A percentile compares a stretch with the other conserved stretches of the same genome.
Conservation (phyloP, 2,329 filamentous ascomycete genomes). For the Byssoonygena ceratinophila region DNA sequence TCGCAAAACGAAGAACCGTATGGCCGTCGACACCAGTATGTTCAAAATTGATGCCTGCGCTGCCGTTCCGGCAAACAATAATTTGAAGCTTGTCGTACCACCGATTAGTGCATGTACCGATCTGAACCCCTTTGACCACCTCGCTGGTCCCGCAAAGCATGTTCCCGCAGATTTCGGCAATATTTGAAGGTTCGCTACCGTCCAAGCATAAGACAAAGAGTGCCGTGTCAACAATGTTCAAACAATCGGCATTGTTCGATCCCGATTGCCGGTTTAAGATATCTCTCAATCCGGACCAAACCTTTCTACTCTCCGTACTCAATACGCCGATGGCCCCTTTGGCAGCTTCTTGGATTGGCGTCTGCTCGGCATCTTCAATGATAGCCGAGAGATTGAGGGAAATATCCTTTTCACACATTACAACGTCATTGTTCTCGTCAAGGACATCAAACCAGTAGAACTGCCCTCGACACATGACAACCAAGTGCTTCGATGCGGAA, state of each 20-base stretch:
- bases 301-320: slow-evolving; percentile 91
- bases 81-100: slow-evolving; percentile 99
- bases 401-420: slow-evolving; percentile 94
- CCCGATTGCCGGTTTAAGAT: slow-evolving; percentile 73
- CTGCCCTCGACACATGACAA: slow-evolving; percentile 87
- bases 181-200: slow-evolving; percentile 72
- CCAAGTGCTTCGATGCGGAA: slow-evolving; percentile 80
- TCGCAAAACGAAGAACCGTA: slow-evolving; percentile 90
- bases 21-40: slow-evolving; percentile 97
- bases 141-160: slow-evolving; percentile 96
- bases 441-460: slow-evolving; percentile 99
- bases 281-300: slow-evolving; percentile 86
- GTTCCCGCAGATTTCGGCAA: slow-evolving; percentile 83
- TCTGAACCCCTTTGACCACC: slow-evolving; percentile 84
- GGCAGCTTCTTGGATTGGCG: slow-evolving; percentile 86
- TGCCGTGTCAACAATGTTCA: slow-evolving; percentile 91
- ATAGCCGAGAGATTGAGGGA: slow-evolving; percentile 85
- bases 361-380: slow-evolving; percentile 78
- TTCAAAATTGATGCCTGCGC: slow-evolving; percentile 97
- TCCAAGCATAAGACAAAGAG: slow-evolving; percentile 88
- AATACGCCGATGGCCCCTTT: slow-evolving; percentile 87
- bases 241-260: slow-evolving; percentile 89
- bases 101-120: slow-evolving; percentile 92
- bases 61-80: slow-evolving; percentile 97
- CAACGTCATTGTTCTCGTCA: slow-evolving; percentile 84